Percentiles rank a stretch among this genome's conserved stretches.
These are phyloP conservation scores for Lathyrus tuberosus DNA, from an alignment of 306 rosid species.

Conservation along the genomic window DNA sequence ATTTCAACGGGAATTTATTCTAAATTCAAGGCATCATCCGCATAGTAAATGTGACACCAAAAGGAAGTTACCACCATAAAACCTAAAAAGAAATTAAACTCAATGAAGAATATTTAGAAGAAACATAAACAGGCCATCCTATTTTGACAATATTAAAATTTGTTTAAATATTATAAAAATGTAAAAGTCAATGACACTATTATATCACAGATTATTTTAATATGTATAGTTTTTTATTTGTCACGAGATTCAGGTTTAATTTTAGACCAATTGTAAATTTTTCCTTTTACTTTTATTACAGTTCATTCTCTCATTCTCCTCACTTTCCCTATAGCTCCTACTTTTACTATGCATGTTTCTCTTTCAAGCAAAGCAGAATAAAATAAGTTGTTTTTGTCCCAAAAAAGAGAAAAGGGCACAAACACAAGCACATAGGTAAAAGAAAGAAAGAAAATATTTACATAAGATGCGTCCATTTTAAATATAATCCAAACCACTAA, in stretches of 20 bases:
- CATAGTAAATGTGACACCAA: too few relatives aligned
- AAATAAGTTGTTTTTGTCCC: neutral
- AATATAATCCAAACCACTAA: slow-evolving; percentile 38
- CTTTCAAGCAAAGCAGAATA: neutral
- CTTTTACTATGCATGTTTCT: neutral
- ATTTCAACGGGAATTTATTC: too few relatives aligned
- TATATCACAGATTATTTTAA: too few relatives aligned
- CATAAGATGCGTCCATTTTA: slow-evolving; percentile 16
- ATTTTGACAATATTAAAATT: too few relatives aligned
- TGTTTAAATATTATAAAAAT: too few relatives aligned
- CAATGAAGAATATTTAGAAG: too few relatives aligned
- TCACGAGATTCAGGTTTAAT: neutral
- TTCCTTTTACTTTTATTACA: neutral
- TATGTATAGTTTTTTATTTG: too few relatives aligned
- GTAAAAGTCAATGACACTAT: neutral
- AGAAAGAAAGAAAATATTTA: neutral
- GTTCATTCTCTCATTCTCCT: neutral
- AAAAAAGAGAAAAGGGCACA: slow-evolving; percentile 7
- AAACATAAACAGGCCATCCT: too few relatives aligned
- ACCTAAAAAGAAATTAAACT: too few relatives aligned
- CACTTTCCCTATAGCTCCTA: neutral
- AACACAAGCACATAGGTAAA: slow-evolving; percentile 27
- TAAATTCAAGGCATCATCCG: too few relatives aligned
- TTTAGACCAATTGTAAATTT: neutral
- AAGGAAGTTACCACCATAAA: too few relatives aligned